phyloP scores from a whole-genome alignment of 2,329 filamentous ascomycete genomes.

The Capronia epimyces region DNA sequence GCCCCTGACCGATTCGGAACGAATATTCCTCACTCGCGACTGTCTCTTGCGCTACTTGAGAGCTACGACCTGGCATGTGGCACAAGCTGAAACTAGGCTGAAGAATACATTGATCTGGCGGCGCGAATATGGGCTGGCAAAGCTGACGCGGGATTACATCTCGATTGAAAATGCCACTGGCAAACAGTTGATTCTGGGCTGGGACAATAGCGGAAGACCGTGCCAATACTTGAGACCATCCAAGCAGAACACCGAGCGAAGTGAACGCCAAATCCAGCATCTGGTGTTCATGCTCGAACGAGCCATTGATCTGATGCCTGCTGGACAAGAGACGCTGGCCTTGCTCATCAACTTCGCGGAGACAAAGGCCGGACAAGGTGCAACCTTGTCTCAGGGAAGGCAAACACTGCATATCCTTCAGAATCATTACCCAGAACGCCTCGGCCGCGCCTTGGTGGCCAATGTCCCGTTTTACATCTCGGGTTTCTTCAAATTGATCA shows the following conservation, averaged over 20 bases:
- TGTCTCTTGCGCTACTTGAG: constrained; percentile 89
- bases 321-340: constrained; percentile 78
- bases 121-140: constrained; percentile 78
- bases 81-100: constrained; percentile 72
- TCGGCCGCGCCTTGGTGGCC: constrained; percentile 82
- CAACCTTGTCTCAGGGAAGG: constrained; percentile 68
- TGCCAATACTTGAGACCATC: constrained; percentile 87
- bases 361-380: constrained; percentile 68
- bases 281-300: constrained; percentile 94
- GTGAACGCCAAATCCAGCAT: constrained; percentile 83
- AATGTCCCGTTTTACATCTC: constrained; percentile 89
- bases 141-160: constrained; percentile 73
- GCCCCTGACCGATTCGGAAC: constrained; percentile 71
- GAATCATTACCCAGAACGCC: constrained; percentile 87
- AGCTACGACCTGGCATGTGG: constrained; percentile 81
- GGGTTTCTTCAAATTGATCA: constrained; percentile 94
- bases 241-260: constrained; percentile 84
- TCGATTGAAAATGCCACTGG: constrained; percentile 92
- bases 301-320: constrained; percentile 77
- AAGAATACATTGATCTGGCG: constrained; percentile 80
- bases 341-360: constrained; percentile 89
- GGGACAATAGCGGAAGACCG: constrained; percentile 76
- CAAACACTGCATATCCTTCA: constrained; percentile 89
- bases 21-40: constrained; percentile 84
- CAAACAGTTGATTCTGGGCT: constrained; percentile 86